Conservation (phyloP, 1,284 basidiomycete species). For the Sutorius eximius region DNA sequence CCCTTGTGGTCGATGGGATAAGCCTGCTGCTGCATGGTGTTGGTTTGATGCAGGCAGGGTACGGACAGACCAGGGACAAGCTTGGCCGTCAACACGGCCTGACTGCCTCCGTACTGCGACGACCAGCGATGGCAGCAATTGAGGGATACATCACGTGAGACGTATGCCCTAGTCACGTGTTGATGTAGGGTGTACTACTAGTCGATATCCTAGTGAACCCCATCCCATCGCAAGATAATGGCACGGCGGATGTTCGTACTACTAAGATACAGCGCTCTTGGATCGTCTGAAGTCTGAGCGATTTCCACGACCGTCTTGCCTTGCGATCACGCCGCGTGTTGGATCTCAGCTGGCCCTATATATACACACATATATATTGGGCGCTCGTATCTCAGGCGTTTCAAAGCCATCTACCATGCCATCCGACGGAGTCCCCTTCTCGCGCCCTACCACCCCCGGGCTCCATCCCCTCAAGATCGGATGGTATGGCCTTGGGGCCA, state of each 20-base stretch:
- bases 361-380: constrained; percentile 5
- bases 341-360: constrained; percentile 1
- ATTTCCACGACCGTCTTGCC: background rate
- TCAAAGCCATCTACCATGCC: constrained; percentile 14
- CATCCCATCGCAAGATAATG: background rate
- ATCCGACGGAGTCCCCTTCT: constrained; percentile 50
- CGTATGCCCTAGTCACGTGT: constrained; percentile 1
- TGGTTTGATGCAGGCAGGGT: constrained; percentile 2
- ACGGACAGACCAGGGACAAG: constrained; percentile 4
- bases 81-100: constrained; percentile 5
- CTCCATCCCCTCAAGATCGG: constrained; percentile 47
- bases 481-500: constrained; percentile 66
- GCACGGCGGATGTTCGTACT: background rate
- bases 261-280: background rate
- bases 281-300: background rate
- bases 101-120: background rate
- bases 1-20: constrained; percentile 48
- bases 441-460: constrained; percentile 53
- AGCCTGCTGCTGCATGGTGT: constrained; percentile 37
- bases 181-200: too few relatives aligned
- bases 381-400: constrained; percentile 7
- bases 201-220: too few relatives aligned
- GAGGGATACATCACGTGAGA: constrained; percentile 19
- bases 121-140: background rate
- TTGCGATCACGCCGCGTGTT: background rate